Evolutionary conservation across 768 basidiomycete genomes (phyloP).

Genomic region (Plicaturopsis crispa): DNA sequence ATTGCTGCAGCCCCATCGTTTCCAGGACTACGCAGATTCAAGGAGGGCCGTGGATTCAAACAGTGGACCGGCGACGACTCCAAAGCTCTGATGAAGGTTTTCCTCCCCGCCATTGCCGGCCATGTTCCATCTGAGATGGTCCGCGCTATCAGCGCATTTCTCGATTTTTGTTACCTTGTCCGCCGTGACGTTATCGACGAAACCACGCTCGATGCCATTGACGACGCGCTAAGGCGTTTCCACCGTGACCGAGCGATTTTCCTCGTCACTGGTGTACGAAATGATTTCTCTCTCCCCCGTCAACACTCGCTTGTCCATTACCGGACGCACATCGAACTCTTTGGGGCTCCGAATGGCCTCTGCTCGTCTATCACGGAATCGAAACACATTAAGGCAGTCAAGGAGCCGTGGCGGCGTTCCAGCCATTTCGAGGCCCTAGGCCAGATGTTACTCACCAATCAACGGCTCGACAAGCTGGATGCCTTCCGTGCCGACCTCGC

Average conservation of each 20-base stretch:
- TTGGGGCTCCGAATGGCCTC: constrained; percentile 14
- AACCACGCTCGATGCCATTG: neutral
- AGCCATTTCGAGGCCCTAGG: constrained; percentile 3
- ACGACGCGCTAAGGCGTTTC: neutral
- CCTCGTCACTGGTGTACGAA: neutral
- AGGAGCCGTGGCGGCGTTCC: constrained; percentile 8
- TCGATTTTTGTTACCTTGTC: constrained; percentile 6
- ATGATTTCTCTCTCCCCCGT: constrained; percentile 14
- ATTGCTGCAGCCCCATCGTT: constrained; percentile 2
- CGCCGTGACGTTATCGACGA: neutral
- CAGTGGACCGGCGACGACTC: constrained; percentile 5
- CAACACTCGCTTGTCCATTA: constrained; percentile 20
- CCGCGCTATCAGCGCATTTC: constrained; percentile 2
- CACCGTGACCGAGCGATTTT: neutral
- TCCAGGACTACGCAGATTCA: constrained; percentile 1
- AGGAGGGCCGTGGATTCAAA: constrained; percentile 3
- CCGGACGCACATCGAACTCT: constrained; percentile 8
- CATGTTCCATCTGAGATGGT: constrained; percentile 1
- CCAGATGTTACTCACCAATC: constrained; percentile 5
- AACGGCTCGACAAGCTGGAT: constrained; percentile 4
- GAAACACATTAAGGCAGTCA: constrained; percentile 9
- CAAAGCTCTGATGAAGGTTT: constrained; percentile 6
- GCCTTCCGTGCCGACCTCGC: neutral
- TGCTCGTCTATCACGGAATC: constrained; percentile 10
- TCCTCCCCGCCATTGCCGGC: constrained; percentile 2